These are phyloP conservation scores for Backusella westeae DNA, from an alignment of 192 early-diverging fungal genomes.

Conservation along the genomic window DNA sequence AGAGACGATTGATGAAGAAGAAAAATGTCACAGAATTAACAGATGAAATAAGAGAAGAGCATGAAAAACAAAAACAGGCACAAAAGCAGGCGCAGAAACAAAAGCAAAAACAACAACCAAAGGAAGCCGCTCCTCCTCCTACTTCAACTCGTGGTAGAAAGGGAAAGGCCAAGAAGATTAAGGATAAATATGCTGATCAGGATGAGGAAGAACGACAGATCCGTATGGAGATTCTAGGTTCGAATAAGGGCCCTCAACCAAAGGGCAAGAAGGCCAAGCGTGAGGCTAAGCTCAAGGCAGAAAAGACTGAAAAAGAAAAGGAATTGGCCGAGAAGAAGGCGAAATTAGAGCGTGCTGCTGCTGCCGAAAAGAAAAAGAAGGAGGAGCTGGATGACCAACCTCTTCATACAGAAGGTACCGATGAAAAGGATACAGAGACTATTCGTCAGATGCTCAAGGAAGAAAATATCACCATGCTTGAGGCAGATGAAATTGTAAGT, in stretches of 20 bases:
- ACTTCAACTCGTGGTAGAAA: constrained; percentile 75
- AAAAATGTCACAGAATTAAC: constrained; percentile 32
- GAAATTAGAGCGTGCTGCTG: not conserved
- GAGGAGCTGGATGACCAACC: not conserved
- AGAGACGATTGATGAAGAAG: constrained; percentile 81
- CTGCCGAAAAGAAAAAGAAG: not conserved
- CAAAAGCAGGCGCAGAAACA: constrained; percentile 15
- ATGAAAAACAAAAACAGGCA: not conserved
- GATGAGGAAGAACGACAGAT: constrained; percentile 90
- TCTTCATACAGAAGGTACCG: not conserved
- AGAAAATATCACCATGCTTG: constrained; percentile 55
- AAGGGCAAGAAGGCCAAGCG: constrained; percentile 76
- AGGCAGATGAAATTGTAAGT: constrained; percentile 45
- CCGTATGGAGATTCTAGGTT: constrained; percentile 78
- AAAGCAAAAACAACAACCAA: constrained; percentile 19
- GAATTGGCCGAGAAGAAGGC: constrained; percentile 13
- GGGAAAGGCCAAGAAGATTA: constrained; percentile 87
- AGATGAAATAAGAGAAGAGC: not conserved
- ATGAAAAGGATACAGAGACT: constrained; percentile 38
- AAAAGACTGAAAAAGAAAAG: constrained; percentile 24
- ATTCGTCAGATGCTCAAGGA: constrained; percentile 55
- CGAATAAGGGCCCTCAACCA: constrained; percentile 64
- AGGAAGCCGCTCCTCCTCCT: constrained; percentile 11
- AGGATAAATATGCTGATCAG: constrained; percentile 93
- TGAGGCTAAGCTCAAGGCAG: constrained; percentile 46